Base-by-base conservation (phyloP, 345 rosid genomes). In the Salix udensis region DNA sequence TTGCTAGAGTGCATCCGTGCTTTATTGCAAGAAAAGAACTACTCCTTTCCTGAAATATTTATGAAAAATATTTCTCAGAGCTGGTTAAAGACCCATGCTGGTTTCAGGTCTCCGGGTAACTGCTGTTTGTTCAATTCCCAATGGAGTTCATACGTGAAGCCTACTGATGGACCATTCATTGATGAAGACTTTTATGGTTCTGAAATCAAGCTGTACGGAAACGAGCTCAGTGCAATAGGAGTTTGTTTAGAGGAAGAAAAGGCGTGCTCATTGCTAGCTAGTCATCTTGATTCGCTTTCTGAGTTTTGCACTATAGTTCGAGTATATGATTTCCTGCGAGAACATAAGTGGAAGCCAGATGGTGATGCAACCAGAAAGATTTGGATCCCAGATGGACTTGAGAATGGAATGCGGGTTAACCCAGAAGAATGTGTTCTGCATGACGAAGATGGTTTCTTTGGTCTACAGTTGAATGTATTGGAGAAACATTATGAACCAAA, bases 151-250 rank as follows among this genome's bases (percentile, higher is more conserved):
- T 23, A 4, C 61, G 28, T 93, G 80, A 75, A 82, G 78, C 84
- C 4, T 28, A 46, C 80, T 18, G 94, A 93, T 78, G 98, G 98
- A 8, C 96, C 94, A 11, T 90, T 93, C 86, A 85, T 91, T 67
- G 92, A 90, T 31, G 92, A 90, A 70, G 80, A 39, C 31, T 89
- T 82, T 78, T 91, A 90, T 77, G 89, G 94, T 66, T 67, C 81
- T 7, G 55, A 68, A 24, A 70, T 89, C 9, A 71, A 46, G 9
- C 23, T 50, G 0, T 90, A 66, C 79, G 77, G 12, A 46, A 37
- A 73, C 21, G 94, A 90, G 89, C 89, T 90, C 4, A 66, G 68
- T 7, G 67, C 72, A 6, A 74, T 91, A 11, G 91, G 96, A 70
- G 94, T 91, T 55, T 67, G 11, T 55, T 76, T 85, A 50, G 87